Base-by-base conservation (phyloP, 2,329 filamentous ascomycete genomes). In the Knufia petricola region DNA sequence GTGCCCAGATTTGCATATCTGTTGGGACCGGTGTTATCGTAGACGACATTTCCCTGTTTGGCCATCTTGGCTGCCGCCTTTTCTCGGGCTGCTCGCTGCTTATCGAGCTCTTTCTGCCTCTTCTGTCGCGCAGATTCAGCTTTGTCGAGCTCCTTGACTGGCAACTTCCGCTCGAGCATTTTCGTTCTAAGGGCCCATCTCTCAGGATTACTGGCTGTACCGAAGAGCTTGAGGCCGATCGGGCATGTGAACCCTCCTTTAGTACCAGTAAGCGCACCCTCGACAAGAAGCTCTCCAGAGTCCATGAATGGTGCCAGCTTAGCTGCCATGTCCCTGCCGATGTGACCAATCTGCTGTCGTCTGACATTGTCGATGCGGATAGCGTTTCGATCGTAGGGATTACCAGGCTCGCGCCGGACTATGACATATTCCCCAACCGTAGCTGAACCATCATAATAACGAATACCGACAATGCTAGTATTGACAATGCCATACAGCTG, bases 331-430 rank as follows among this genome's bases (percentile, higher is more conserved):
- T 66, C 71, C 10, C 78, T 72, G 4, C 85, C 83, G 34, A 94
- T 71, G 64, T 94, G 87, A 1, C 87, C 87, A 57, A 94, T 85
- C 59, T 94, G 87, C 6, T 65, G 63, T 13, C 79, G 76, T 60
- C 84, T 76, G 12, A 89, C 85, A 63, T 92, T 94, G 58, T 85
- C 75, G 1, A 94, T 78, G 3, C 79, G 77, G 50, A 94, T 87
- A 0, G 87, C 87, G 65, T 92, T 92, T 4, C 57, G 54, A 60
- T 92, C 85, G 60, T 84, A 85, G 56, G 66, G 70, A 59, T 90
- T 90, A 1, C 64, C 59, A 1, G 84, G 81, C 60, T 90, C 82
- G 59, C 85, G 71, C 30, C 69, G 70, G 47, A 83, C 68, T 40
- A 81, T 63, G 2, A 86, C 79, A 46, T 75, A 70, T 61, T 87